Conservation (phyloP, 331 rosid genomes). For the Acacia pycnantha region DNA sequence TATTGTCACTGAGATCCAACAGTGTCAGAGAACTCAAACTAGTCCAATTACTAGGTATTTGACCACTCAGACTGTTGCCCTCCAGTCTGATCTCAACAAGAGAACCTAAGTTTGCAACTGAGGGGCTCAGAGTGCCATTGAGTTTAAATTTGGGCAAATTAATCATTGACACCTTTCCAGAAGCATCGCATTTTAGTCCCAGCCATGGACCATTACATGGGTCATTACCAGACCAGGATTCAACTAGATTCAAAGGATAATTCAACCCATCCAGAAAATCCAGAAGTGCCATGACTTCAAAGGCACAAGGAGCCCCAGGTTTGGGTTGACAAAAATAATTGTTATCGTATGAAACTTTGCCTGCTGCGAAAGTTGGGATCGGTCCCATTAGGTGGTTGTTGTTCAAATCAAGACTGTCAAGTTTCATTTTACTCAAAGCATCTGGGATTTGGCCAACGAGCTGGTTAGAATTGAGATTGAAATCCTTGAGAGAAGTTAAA, state of each 20-base stretch:
- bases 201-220: constrained; percentile 72
- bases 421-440: constrained; percentile 52
- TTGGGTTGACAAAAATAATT: constrained; percentile 57
- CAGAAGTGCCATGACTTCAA: constrained; percentile 70
- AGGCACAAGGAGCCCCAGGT: constrained; percentile 55
- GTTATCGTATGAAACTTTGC: constrained; percentile 8
- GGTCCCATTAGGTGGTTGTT: constrained; percentile 86
- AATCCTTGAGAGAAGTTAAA: constrained; percentile 59
- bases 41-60: constrained; percentile 73
- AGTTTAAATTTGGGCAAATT: constrained; percentile 61
- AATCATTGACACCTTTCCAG: constrained; percentile 56
- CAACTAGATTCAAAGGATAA: constrained; percentile 61
- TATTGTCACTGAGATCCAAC: constrained; percentile 79
- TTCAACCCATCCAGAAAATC: constrained; percentile 65
- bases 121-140: constrained; percentile 77
- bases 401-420: constrained; percentile 64
- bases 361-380: constrained; percentile 61
- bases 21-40: constrained; percentile 48
- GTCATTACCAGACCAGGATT: constrained; percentile 70
- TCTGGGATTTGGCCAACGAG: constrained; percentile 77
- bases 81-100: constrained; percentile 56
- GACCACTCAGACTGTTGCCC: constrained; percentile 59
- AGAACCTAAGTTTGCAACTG: constrained; percentile 67
- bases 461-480: constrained; percentile 66
- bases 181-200: constrained; percentile 59